phyloP scores from a whole-genome alignment of 306 rosid genomes.

The Trifolium repens region DNA sequence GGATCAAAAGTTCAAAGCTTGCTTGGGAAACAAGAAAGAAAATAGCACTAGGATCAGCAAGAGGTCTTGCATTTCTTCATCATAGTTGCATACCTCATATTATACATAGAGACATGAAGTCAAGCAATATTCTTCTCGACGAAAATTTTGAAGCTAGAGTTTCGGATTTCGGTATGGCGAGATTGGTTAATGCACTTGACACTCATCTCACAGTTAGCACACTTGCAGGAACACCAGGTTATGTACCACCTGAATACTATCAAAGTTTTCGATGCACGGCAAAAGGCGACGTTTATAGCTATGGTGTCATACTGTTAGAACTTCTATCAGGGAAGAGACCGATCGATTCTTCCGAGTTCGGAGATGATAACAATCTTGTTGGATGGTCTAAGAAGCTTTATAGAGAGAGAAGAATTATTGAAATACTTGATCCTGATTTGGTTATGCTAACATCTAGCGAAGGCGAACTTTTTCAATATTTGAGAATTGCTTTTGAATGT shows the following conservation, averaged over 20 bases:
- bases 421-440: constrained; percentile 66
- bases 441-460: constrained; percentile 50
- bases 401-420: constrained; percentile 56
- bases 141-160: constrained; percentile 82
- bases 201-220: constrained; percentile 88
- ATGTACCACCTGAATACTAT: constrained; percentile 88
- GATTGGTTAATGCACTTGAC: constrained; percentile 77
- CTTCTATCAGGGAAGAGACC: constrained; percentile 81
- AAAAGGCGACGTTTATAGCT: constrained; percentile 83
- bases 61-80: constrained; percentile 90
- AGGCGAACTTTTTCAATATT: constrained; percentile 54
- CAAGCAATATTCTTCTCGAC: constrained; percentile 85
- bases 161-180: constrained; percentile 90
- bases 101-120: constrained; percentile 85
- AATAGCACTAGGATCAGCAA: constrained; percentile 78
- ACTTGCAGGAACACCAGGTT: constrained; percentile 85
- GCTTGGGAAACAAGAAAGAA: constrained; percentile 73
- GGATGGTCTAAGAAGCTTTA: constrained; percentile 85
- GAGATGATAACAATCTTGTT: constrained; percentile 81
- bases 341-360: constrained; percentile 61
- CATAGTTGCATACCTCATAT: constrained; percentile 86
- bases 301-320: constrained; percentile 76
- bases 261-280: constrained; percentile 85
- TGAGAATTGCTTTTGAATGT: constrained; percentile 75
- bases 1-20: constrained; percentile 50